Percentiles rank a stretch among this genome's conserved stretches.
These are phyloP conservation scores for Zygosaccharomyces pseudobailii DNA, from an alignment of 1,139 yeast genomes.

Conservation along the genomic window DNA sequence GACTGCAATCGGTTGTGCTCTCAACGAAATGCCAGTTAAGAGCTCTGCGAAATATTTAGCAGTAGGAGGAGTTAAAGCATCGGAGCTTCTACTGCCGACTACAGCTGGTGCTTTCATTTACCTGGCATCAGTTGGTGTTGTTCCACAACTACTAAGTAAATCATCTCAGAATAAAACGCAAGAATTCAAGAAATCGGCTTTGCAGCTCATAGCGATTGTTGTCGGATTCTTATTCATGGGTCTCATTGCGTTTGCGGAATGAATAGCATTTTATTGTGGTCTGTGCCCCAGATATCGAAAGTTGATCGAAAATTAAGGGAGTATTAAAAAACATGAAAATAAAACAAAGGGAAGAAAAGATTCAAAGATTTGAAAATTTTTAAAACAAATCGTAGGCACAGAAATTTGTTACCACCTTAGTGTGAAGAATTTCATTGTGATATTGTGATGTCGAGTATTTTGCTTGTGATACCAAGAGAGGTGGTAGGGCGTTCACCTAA, in stretches of 20 bases:
- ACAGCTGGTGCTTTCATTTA: conserved; percentile 69
- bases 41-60: conserved; percentile 1
- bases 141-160: conserved; percentile 9
- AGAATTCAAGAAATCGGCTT: conserved; percentile 8
- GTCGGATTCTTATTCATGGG: conserved; percentile 15
- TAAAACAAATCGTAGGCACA: not conserved
- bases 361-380: not conserved
- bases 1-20: conserved; percentile 52
- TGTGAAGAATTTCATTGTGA: not conserved
- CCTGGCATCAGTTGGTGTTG: conserved; percentile 13
- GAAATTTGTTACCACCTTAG: not conserved
- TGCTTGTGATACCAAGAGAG: conserved; percentile 12
- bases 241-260: conserved; percentile 10
- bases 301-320: conserved; percentile 1
- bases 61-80: conserved; percentile 12
- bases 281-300: not conserved
- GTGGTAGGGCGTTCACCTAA: conserved; percentile 11
- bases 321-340: conserved; percentile 1
- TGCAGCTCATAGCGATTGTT: conserved; percentile 9
- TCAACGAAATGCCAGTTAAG: conserved; percentile 29
- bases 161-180: conserved; percentile 5
- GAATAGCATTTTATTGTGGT: not conserved
- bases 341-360: conserved; percentile 1
- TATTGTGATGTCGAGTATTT: conserved; percentile 9
- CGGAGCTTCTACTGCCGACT: conserved; percentile 57